Percentiles rank a stretch among this genome's conserved stretches.
phyloP scores from a whole-genome alignment of 2,329 filamentous ascomycete species.

The Rhynchosporium graminicola region DNA sequence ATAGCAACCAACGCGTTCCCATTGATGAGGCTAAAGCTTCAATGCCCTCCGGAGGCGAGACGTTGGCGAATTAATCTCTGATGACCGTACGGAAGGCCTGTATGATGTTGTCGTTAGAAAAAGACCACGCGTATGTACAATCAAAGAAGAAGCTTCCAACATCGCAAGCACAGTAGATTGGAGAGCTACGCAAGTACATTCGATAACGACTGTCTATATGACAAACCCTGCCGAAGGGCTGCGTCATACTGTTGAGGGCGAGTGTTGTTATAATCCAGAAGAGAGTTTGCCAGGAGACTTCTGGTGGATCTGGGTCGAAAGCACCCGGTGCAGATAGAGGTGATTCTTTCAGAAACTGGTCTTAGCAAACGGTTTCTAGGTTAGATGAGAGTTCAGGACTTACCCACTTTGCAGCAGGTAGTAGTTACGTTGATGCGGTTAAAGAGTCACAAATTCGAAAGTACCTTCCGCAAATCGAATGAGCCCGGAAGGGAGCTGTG shows the following conservation, averaged over 20 bases:
- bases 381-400: too few relatives aligned
- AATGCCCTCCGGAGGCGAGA: background rate
- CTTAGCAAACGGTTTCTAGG: too few relatives aligned
- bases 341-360: too few relatives aligned
- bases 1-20: background rate
- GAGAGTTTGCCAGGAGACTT: background rate
- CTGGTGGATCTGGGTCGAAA: background rate
- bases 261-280: background rate
- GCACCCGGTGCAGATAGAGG: too few relatives aligned
- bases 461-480: too few relatives aligned
- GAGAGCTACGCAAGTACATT: background rate
- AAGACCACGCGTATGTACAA: too few relatives aligned
- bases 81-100: background rate
- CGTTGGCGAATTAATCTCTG: background rate
- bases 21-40: background rate
- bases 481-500: too few relatives aligned
- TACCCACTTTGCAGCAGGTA: too few relatives aligned
- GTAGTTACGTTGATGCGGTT: too few relatives aligned
- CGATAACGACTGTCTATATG: background rate
- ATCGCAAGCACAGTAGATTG: background rate
- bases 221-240: background rate
- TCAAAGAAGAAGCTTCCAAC: too few relatives aligned
- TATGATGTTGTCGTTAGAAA: background rate
- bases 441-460: too few relatives aligned
- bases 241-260: background rate